phyloP scores from a whole-genome alignment of 2,329 filamentous ascomycete genomes.

The Hymenoscyphus scutula region DNA sequence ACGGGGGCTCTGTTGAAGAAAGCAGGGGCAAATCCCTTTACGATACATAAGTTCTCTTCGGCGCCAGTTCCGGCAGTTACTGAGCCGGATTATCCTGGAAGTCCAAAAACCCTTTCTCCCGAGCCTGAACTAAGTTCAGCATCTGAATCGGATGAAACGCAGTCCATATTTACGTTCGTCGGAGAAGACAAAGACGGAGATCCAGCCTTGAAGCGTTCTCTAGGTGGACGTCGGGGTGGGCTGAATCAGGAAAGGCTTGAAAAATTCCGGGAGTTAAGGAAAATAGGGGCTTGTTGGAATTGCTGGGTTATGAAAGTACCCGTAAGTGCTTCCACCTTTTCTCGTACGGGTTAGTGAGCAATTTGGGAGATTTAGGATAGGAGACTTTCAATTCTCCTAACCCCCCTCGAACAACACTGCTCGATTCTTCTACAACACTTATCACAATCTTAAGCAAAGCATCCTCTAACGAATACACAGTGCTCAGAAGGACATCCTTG shows the following conservation, averaged over 20 bases:
- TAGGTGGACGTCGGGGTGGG: slow-evolving; percentile 21
- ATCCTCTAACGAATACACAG: slow-evolving; percentile 5
- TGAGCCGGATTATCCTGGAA: background rate
- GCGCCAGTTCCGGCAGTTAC: background rate
- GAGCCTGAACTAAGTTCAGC: background rate
- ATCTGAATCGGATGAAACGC: background rate
- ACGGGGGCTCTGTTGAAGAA: background rate
- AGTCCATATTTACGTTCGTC: slow-evolving; percentile 18
- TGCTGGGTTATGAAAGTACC: slow-evolving; percentile 29
- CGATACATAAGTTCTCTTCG: background rate
- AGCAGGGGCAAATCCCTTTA: background rate
- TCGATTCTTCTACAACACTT: background rate
- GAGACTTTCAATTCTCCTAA: no score
- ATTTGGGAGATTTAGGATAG: no score
- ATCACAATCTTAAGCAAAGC: background rate
- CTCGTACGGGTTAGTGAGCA: background rate
- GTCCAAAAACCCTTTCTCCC: background rate
- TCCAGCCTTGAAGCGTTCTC: slow-evolving; percentile 1
- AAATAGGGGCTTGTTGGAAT: slow-evolving; percentile 28
- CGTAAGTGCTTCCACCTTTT: slow-evolving; percentile 13
- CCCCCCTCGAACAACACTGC: background rate
- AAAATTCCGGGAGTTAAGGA: slow-evolving; percentile 25
- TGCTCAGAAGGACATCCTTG: slow-evolving; percentile 23
- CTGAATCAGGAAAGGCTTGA: slow-evolving; percentile 18
- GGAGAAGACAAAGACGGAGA: slow-evolving; percentile 7